Base-by-base conservation (phyloP, 2,329 filamentous ascomycete genomes). In the Ophiostoma angusticollis region DNA sequence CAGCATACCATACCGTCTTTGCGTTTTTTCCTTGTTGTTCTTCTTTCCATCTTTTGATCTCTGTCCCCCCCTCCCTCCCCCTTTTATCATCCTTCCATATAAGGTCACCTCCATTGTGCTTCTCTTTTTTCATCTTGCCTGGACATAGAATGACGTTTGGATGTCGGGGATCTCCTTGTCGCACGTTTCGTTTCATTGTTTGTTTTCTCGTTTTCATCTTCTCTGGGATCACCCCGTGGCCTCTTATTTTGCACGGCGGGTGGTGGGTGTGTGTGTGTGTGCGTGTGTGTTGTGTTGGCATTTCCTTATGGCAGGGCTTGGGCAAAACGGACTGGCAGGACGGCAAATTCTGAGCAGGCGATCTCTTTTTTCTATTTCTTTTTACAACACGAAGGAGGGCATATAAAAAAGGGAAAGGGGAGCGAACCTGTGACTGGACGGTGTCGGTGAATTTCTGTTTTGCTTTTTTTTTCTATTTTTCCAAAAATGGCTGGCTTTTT, bases 1-100 rank as follows among this genome's bases (percentile, higher is more conserved):
- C 38, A 31, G 40, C 41, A 47, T 44, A 37, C 42, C 35, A 30
- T 45, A 50, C n/a, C n/a, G n/a, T n/a, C n/a, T n/a, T n/a, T 48
- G 25, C 30, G 31, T 27, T 27, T 40, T 22, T 39, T 42, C 22
- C 31, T 19, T 33, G 38, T 19, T 34, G 18, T 42, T 32, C 32
- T 19, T 36, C 21, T 21, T 33, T 27, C 27, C 28, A 11, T 17
- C 24, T 28, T 28, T 18, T 30, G n/a, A 16, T 21, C 39, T 38
- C 16, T 28, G 11, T 28, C 16, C n/a, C 14, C 14, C 34, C 12
- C 31, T 24, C 39, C 34, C 39, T 18, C 14, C 14, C 34, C 12
- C 31, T 24, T 41, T 35, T 40, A 36, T 30, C 34, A 27, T 30
- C 28, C 22, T 40, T 42, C n/a, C n/a, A n/a, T n/a, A n/a, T n/a